phyloP scores from a whole-genome alignment of 1,284 basidiomycete genomes.

The Ustilago hordei region DNA sequence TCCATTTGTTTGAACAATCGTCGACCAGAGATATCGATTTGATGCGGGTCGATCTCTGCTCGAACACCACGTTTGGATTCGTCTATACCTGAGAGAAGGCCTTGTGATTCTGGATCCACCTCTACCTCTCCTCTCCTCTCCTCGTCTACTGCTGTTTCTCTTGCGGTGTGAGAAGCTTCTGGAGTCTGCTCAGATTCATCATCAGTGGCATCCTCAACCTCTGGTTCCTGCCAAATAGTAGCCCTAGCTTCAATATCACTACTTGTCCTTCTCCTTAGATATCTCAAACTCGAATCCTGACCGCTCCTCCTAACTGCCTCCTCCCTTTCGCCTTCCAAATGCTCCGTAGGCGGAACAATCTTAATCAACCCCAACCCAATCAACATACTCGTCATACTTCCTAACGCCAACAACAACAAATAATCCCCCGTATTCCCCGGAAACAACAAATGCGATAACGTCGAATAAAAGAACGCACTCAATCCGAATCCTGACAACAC shows the following conservation, averaged over 20 bases:
- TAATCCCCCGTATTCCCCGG: constrained; percentile 80
- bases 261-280: constrained; percentile 44
- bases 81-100: constrained; percentile 27
- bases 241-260: constrained; percentile 58
- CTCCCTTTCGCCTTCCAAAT: neutral
- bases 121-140: neutral
- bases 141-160: neutral
- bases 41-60: constrained; percentile 18
- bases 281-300: neutral
- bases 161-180: neutral
- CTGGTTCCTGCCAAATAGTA: constrained; percentile 44
- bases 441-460: constrained; percentile 76
- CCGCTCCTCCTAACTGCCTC: neutral
- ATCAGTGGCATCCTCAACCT: constrained; percentile 29
- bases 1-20: constrained; percentile 74
- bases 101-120: constrained; percentile 32
- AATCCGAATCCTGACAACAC: constrained; percentile 86
- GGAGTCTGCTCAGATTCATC: constrained; percentile 14
- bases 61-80: constrained; percentile 17
- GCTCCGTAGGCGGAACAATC: constrained; percentile 73
- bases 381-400: constrained; percentile 78
- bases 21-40: constrained; percentile 73
- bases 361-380: constrained; percentile 77
- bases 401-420: constrained; percentile 78
- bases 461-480: constrained; percentile 83